Conservation (phyloP, 345 rosid species). For the Carallia brachiata region DNA sequence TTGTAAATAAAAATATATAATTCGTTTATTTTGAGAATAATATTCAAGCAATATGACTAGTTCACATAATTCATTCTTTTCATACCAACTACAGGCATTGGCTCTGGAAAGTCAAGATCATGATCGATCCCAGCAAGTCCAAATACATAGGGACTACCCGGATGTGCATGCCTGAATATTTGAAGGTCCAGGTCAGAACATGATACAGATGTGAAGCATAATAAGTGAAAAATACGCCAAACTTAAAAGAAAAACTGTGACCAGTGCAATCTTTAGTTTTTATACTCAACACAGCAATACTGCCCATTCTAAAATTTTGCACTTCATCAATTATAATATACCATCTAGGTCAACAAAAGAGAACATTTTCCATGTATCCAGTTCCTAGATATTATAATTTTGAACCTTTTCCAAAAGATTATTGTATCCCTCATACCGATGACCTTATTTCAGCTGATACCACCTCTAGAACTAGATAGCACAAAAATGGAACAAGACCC, state of each 20-base stretch:
- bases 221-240: too few relatives aligned
- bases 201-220: conserved; percentile 11
- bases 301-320: too few relatives aligned
- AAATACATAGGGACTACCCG: conserved; percentile 97
- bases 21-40: neutral
- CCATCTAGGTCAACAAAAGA: too few relatives aligned
- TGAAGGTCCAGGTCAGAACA: conserved; percentile 42
- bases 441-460: too few relatives aligned
- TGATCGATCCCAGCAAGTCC: conserved; percentile 97
- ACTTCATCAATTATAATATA: too few relatives aligned
- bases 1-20: neutral
- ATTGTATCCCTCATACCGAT: too few relatives aligned
- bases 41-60: neutral
- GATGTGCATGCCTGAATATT: conserved; percentile 91
- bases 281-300: too few relatives aligned
- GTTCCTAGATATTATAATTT: too few relatives aligned
- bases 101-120: conserved; percentile 97
- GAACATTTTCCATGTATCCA: too few relatives aligned
- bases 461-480: too few relatives aligned
- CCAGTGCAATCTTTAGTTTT: neutral
- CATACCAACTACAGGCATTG: conserved; percentile 96
- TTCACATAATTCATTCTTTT: neutral
- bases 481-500: too few relatives aligned
- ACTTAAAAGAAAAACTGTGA: neutral
- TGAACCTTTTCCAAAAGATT: too few relatives aligned